Percentiles rank a stretch among this genome's conserved stretches.
phyloP scores from a whole-genome alignment of 441 rosid species.

The Eutrema salsugineum region DNA sequence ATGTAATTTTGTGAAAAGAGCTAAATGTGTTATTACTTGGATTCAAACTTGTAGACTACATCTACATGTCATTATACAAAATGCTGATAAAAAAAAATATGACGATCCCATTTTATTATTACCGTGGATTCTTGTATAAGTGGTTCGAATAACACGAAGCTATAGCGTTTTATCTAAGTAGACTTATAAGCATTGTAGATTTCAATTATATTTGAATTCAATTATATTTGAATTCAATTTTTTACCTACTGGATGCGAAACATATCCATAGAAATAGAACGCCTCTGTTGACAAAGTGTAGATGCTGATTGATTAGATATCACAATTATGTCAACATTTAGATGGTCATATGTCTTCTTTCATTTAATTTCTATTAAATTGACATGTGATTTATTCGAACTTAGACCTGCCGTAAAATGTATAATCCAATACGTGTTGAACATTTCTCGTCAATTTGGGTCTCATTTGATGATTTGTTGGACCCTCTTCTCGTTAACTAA shows the following conservation, averaged over 20 bases:
- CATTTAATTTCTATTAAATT: background rate
- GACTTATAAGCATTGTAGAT: background rate
- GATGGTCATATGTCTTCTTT: conserved; percentile 8
- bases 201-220: background rate
- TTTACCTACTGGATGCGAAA: background rate
- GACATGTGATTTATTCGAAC: background rate
- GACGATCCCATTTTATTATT: no score
- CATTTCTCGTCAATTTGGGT: conserved; percentile 19
- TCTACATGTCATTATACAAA: no score
- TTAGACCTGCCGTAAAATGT: background rate
- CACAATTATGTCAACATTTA: conserved; percentile 5
- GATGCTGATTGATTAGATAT: background rate
- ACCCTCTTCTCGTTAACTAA: background rate
- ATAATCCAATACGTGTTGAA: conserved; percentile 26
- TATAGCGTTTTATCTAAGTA: background rate
- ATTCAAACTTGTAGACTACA: no score
- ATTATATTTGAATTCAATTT: background rate
- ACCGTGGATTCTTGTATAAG: no score
- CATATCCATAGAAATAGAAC: background rate
- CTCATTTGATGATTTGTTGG: background rate
- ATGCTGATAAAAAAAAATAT: no score
- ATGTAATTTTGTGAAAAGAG: no score
- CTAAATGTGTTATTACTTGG: no score
- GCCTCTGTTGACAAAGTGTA: background rate
- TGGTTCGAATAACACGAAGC: no score